A percentile compares a stretch with the other conserved stretches of the same genome.
Evolutionary conservation across 129 eudicot species (phyloP).

Genomic region (Logfia minima): DNA sequence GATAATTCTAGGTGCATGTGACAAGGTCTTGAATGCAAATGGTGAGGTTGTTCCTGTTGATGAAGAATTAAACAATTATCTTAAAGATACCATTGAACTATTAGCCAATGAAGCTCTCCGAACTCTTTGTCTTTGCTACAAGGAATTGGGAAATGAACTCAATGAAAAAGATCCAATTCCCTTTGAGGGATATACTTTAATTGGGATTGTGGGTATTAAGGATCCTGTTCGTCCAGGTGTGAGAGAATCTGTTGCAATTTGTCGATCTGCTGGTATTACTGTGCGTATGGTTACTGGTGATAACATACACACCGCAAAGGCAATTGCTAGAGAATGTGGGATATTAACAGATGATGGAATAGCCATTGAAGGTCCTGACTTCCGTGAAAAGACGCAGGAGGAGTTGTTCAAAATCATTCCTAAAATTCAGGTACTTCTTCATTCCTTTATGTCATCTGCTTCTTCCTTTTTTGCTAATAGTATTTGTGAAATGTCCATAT

Average conservation of each 20-base stretch:
- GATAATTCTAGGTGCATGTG: slow-evolving; percentile 76
- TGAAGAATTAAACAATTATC: slow-evolving; percentile 39
- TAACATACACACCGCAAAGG: slow-evolving; percentile 86
- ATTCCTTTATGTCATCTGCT: slow-evolving; percentile 10
- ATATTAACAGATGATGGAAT: slow-evolving; percentile 80
- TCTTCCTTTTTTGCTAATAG: background rate
- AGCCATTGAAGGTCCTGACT: slow-evolving; percentile 94
- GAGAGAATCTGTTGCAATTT: slow-evolving; percentile 89
- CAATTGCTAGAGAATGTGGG: slow-evolving; percentile 97
- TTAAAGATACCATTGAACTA: slow-evolving; percentile 61
- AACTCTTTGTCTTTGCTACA: slow-evolving; percentile 83
- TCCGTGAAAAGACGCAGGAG: slow-evolving; percentile 63
- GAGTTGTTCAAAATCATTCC: slow-evolving; percentile 79
- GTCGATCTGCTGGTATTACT: slow-evolving; percentile 78
- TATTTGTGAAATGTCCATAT: background rate
- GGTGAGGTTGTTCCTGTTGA: slow-evolving; percentile 71
- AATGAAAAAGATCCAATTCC: slow-evolving; percentile 52
- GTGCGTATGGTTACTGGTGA: slow-evolving; percentile 98
- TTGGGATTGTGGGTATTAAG: slow-evolving; percentile 89
- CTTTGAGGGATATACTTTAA: slow-evolving; percentile 70
- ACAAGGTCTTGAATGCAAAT: slow-evolving; percentile 49
- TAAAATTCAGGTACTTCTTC: slow-evolving; percentile 66
- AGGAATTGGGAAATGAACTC: slow-evolving; percentile 62
- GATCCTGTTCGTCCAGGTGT: slow-evolving; percentile 98
- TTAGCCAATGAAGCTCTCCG: slow-evolving; percentile 89